These are phyloP conservation scores for Fusarium sp. DNA, from an alignment of 2,329 filamentous ascomycete genomes.

Conservation along the genomic window DNA sequence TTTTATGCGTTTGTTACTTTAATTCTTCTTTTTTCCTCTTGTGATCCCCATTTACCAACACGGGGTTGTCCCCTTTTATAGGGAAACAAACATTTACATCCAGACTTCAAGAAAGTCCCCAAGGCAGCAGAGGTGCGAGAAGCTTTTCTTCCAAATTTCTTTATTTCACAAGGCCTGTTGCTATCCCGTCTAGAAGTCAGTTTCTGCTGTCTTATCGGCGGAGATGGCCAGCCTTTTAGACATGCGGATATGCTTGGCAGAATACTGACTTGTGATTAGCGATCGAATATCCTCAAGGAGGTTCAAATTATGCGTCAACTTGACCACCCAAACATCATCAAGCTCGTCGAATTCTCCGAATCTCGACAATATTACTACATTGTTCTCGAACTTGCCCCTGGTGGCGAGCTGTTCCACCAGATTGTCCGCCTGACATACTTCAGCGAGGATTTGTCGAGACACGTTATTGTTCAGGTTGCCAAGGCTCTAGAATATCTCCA, in stretches of 20 bases:
- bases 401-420: slow-evolving; percentile 97
- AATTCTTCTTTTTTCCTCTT: slow-evolving; percentile 26
- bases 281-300: slow-evolving; percentile 97
- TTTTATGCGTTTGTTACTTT: slow-evolving; percentile 16
- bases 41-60: slow-evolving; percentile 65
- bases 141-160: slow-evolving; percentile 51
- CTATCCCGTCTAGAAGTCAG: slow-evolving; percentile 45
- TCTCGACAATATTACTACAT: slow-evolving; percentile 98
- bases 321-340: slow-evolving; percentile 96
- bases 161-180: slow-evolving; percentile 13
- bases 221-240: slow-evolving; percentile 39
- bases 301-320: slow-evolving; percentile 98
- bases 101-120: slow-evolving; percentile 93
- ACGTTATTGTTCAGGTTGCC: slow-evolving; percentile 96
- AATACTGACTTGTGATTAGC: slow-evolving; percentile 65
- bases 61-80: slow-evolving; percentile 64
- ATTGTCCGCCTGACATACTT: slow-evolving; percentile 99
- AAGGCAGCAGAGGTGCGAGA: slow-evolving; percentile 97
- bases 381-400: slow-evolving; percentile 91
- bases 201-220: slow-evolving; percentile 31
- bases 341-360: slow-evolving; percentile 92
- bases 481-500: slow-evolving; percentile 93
- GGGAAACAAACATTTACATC: slow-evolving; percentile 93
- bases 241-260: slow-evolving; percentile 27
- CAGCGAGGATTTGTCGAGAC: slow-evolving; percentile 92